These are phyloP conservation scores for Thalia dealbata DNA, from an alignment of 176 grass and related monocot species.

Conservation along the genomic window DNA sequence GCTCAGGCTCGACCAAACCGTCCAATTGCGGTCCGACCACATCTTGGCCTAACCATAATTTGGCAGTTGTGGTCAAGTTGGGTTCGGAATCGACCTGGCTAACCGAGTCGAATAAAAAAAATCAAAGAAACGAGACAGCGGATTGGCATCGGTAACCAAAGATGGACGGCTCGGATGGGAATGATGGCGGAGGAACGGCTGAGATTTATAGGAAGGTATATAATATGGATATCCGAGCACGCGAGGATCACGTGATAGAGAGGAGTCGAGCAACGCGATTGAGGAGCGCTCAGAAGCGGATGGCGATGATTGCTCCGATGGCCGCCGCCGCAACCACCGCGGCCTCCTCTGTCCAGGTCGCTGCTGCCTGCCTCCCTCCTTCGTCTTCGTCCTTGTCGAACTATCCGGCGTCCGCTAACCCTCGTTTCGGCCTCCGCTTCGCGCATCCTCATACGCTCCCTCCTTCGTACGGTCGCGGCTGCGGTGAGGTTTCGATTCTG, in stretches of 20 bases:
- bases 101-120: no score
- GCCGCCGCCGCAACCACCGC: conserved; percentile 12
- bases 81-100: no score
- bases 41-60: no score
- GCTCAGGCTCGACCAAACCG: no score
- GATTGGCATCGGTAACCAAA: no score
- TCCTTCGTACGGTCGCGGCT: conserved; percentile 11
- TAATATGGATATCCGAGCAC: background rate
- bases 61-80: background rate
- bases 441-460: background rate
- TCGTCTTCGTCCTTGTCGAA: background rate
- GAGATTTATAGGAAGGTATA: background rate
- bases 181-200: background rate
- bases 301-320: conserved; percentile 30
- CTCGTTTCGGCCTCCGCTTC: conserved; percentile 18
- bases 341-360: conserved; percentile 3
- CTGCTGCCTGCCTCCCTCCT: conserved; percentile 4
- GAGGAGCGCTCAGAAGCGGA: conserved; percentile 3
- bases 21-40: no score
- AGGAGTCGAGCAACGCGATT: background rate
- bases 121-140: no score
- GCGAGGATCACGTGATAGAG: background rate
- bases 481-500: conserved; percentile 9
- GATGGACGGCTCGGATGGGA: no score
- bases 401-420: background rate